These are phyloP conservation scores for Umbelopsis vinacea DNA, from an alignment of 192 early-diverging fungal genomes.

Conservation along the genomic window DNA sequence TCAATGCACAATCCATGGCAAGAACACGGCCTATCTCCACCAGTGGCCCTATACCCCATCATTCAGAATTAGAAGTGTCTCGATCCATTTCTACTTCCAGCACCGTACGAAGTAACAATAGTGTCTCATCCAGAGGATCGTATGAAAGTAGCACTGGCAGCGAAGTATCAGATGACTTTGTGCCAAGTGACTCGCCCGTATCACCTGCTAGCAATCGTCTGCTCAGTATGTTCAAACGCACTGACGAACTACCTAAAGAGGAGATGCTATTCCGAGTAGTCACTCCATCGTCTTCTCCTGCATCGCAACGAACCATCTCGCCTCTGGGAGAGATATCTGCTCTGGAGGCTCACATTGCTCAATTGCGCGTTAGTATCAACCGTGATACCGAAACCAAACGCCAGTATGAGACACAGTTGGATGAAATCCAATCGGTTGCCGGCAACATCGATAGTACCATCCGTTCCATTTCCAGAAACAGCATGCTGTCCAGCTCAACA, in stretches of 20 bases:
- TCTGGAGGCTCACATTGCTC: constrained; percentile 14
- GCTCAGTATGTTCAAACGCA: constrained; percentile 9
- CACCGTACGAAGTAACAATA: constrained; percentile 12
- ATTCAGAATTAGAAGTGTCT: constrained; percentile 11
- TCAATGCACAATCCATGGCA: constrained; percentile 13
- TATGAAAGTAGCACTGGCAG: constrained; percentile 15
- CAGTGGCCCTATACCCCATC: constrained; percentile 14
- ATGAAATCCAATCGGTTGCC: constrained; percentile 11
- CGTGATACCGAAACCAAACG: constrained; percentile 11
- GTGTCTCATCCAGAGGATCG: constrained; percentile 7
- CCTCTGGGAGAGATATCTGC: background rate
- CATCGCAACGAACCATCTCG: background rate
- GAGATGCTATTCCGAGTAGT: constrained; percentile 18
- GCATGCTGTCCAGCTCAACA: constrained; percentile 13
- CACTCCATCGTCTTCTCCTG: constrained; percentile 2
- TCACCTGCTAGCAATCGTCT: constrained; percentile 10
- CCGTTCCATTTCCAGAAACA: constrained; percentile 7
- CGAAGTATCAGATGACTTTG: constrained; percentile 6
- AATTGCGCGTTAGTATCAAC: background rate
- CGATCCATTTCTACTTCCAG: constrained; percentile 15
- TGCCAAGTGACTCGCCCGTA: background rate
- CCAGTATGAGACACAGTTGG: constrained; percentile 11
- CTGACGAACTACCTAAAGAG: background rate
- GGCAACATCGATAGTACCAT: constrained; percentile 12
- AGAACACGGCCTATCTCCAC: background rate